phyloP scores from a whole-genome alignment of 495 filamentous ascomycete species.

The Penicillium subrubescens region DNA sequence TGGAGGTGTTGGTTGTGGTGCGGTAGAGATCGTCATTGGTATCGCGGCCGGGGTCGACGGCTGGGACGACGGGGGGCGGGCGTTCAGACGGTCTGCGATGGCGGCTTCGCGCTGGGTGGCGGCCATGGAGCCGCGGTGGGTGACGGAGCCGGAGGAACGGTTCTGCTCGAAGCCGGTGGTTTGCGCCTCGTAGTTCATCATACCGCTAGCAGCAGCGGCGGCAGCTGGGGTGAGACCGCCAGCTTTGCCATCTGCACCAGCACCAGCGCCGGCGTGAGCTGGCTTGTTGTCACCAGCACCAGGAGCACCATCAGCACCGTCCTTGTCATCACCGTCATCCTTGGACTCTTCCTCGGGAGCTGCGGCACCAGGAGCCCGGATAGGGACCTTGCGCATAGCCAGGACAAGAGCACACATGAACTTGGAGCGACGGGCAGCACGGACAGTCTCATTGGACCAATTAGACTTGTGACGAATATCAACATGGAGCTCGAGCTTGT shows the following conservation, averaged over 20 bases:
- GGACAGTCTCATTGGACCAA: slow-evolving; percentile 89
- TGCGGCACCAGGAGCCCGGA: slow-evolving; percentile 78
- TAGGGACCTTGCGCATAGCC: slow-evolving; percentile 83
- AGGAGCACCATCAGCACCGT: slow-evolving; percentile 10
- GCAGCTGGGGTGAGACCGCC: slow-evolving; percentile 19
- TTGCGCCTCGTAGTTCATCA: background rate
- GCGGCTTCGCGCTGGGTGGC: slow-evolving; percentile 39
- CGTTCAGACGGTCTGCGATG: slow-evolving; percentile 47
- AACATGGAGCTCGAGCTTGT: slow-evolving; percentile 80
- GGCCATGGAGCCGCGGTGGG: slow-evolving; percentile 35
- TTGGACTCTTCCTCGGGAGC: slow-evolving; percentile 64
- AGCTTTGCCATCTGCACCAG: slow-evolving; percentile 23
- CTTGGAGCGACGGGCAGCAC: slow-evolving; percentile 82
- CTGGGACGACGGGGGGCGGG: slow-evolving; percentile 40
- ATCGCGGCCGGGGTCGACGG: slow-evolving; percentile 41
- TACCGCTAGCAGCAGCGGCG: background rate
- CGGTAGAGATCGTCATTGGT: slow-evolving; percentile 31
- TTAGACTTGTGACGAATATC: slow-evolving; percentile 93
- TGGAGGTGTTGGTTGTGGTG: slow-evolving; percentile 29
- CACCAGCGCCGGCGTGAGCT: slow-evolving; percentile 15
- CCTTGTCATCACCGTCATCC: slow-evolving; percentile 60
- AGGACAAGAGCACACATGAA: slow-evolving; percentile 94
- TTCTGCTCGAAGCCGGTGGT: slow-evolving; percentile 31
- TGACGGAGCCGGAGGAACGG: slow-evolving; percentile 31
- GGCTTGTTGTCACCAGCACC: slow-evolving; percentile 10